Evolutionary conservation across 305 asterid species (phyloP).

Genomic region (Stenogyne calaminthoides): DNA sequence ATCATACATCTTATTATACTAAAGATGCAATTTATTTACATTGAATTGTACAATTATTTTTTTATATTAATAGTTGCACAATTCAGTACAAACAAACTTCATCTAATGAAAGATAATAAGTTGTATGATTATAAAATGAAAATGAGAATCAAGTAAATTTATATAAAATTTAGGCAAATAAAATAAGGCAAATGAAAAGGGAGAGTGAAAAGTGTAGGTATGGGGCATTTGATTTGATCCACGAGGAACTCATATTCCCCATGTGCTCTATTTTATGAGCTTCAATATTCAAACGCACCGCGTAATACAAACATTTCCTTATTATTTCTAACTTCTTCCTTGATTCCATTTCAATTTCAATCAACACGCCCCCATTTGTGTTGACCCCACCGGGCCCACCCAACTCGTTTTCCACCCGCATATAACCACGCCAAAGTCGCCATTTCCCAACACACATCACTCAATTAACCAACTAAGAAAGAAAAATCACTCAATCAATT

Average conservation of each 20-base stretch:
- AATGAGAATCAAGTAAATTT: too few relatives aligned
- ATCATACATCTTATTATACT: too few relatives aligned
- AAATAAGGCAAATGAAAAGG: background rate
- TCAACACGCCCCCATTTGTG: conserved; percentile 27
- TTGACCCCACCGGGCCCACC: conserved; percentile 1
- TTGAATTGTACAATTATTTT: too few relatives aligned
- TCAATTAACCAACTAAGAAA: background rate
- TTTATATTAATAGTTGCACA: too few relatives aligned
- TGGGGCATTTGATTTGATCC: conserved; percentile 17
- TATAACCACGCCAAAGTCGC: conserved; percentile 39
- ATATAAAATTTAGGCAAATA: too few relatives aligned
- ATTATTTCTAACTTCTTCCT: background rate
- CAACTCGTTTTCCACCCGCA: conserved; percentile 18
- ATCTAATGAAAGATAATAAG: too few relatives aligned
- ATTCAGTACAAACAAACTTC: too few relatives aligned
- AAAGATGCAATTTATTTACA: too few relatives aligned
- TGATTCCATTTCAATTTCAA: background rate
- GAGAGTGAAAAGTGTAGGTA: background rate
- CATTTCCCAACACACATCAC: conserved; percentile 29
- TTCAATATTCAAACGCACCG: conserved; percentile 7
- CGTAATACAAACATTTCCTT: conserved; percentile 21
- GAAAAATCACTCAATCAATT: too few relatives aligned
- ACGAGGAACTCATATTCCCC: conserved; percentile 32
- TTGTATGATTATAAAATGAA: too few relatives aligned
- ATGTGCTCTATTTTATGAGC: conserved; percentile 1